Percentiles rank a stretch among this genome's conserved stretches.
phyloP scores from a whole-genome alignment of 176 grass and related monocot species.

The Phoenix roebelenii region DNA sequence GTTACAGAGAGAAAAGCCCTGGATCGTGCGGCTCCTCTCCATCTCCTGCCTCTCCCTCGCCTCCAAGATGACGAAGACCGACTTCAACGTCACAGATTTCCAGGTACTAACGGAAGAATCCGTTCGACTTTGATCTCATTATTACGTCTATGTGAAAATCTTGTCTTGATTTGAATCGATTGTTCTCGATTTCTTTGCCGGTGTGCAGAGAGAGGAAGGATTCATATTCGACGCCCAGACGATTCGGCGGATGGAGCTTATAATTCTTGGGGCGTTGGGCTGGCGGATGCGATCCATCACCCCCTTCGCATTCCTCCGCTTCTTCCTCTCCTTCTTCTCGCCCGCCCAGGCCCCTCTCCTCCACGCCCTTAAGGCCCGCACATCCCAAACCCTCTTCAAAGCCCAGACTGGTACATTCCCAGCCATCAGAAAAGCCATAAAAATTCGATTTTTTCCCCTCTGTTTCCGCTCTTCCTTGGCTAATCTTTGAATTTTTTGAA shows the following conservation, averaged over 20 bases:
- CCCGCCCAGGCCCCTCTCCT: slow-evolving; percentile 33
- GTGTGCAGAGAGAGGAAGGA: slow-evolving; percentile 41
- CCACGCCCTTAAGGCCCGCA: slow-evolving; percentile 51
- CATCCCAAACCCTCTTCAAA: slow-evolving; percentile 50
- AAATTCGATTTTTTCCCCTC: neutral
- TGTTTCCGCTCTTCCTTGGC: no score
- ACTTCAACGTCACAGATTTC: slow-evolving; percentile 38
- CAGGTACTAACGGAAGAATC: slow-evolving; percentile 32
- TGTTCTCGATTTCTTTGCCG: no score
- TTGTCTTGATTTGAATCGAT: no score
- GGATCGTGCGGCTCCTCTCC: slow-evolving; percentile 70
- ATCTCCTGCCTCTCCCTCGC: slow-evolving; percentile 86
- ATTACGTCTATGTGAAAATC: no score
- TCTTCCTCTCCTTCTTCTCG: slow-evolving; percentile 66
- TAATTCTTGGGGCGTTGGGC: slow-evolving; percentile 51
- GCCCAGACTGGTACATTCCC: slow-evolving; percentile 50
- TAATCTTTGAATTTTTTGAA: neutral
- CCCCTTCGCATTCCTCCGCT: slow-evolving; percentile 81
- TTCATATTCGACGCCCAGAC: slow-evolving; percentile 57
- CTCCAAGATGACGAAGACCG: slow-evolving; percentile 82
- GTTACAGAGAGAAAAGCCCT: slow-evolving; percentile 47
- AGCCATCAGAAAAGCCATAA: neutral
- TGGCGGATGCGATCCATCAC: slow-evolving; percentile 91
- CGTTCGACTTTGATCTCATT: no score
- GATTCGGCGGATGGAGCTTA: slow-evolving; percentile 70